Conservation (phyloP, 2,329 filamentous ascomycete genomes). For the Thelonectria discophora region DNA sequence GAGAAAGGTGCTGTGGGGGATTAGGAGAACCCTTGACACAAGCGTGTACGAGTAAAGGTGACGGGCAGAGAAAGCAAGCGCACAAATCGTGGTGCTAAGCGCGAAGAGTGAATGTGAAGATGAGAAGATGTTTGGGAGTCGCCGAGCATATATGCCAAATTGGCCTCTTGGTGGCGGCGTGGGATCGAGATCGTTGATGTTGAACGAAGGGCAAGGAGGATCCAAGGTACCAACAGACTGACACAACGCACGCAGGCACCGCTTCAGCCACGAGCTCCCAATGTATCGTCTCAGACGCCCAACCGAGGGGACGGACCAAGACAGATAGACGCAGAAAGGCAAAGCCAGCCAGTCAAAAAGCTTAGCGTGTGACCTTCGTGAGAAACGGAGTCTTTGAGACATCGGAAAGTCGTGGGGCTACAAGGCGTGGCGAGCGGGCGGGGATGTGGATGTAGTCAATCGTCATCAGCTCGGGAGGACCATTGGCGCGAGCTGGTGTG, state of each 20-base stretch:
- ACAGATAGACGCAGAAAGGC: slow-evolving; percentile 5
- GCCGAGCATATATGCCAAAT: neutral
- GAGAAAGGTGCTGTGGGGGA: slow-evolving; percentile 15
- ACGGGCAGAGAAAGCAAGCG: neutral
- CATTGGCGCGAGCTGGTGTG: slow-evolving; percentile 1
- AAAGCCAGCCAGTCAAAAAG: slow-evolving; percentile 3
- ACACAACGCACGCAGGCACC: slow-evolving; percentile 6
- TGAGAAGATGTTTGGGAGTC: neutral
- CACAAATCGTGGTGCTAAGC: neutral
- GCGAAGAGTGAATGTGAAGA: neutral
- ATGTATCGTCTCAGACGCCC: slow-evolving; percentile 10
- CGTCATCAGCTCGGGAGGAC: neutral
- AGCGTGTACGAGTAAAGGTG: neutral
- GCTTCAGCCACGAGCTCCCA: slow-evolving; percentile 1
- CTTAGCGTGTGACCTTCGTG: neutral
- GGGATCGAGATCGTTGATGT: slow-evolving; percentile 19
- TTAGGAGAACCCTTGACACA: neutral
- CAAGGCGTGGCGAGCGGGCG: neutral
- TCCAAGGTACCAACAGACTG: slow-evolving; percentile 5
- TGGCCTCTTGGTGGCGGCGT: neutral
- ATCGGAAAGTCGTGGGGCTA: slow-evolving; percentile 1
- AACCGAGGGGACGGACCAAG: slow-evolving; percentile 1
- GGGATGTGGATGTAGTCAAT: slow-evolving; percentile 5
- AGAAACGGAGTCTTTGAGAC: slow-evolving; percentile 5
- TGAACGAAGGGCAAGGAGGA: neutral